A percentile compares a stretch with the other conserved stretches of the same genome.
Conservation (phyloP, 2,329 filamentous ascomycete genomes). For the Fusarium sp. region DNA sequence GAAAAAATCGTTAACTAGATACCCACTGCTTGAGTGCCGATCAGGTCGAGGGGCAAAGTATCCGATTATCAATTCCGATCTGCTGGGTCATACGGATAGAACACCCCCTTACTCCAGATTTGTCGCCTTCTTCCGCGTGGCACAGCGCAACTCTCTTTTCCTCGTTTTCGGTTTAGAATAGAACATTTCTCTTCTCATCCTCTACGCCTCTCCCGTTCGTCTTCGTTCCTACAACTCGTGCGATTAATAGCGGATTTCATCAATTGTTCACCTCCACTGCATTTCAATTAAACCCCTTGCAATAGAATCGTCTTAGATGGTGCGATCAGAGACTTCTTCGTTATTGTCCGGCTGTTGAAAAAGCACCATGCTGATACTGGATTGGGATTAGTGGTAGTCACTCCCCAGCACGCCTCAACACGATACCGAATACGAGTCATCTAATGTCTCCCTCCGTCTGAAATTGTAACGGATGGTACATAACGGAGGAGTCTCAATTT, state of each 20-base stretch:
- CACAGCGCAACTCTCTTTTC: constrained; percentile 16
- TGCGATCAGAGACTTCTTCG: not conserved
- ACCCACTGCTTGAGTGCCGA: constrained; percentile 23
- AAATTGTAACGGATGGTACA: not conserved
- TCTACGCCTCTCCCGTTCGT: constrained; percentile 23
- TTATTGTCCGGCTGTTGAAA: not conserved
- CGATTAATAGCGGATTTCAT: not conserved
- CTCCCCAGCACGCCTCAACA: not conserved
- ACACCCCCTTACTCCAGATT: constrained; percentile 16
- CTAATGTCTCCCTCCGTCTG: not conserved
- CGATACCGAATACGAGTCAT: not conserved
- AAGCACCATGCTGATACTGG: not conserved
- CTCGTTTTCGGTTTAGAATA: constrained; percentile 39
- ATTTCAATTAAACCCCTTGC: constrained; percentile 25
- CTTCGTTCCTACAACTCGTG: constrained; percentile 8
- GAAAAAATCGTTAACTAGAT: constrained; percentile 24
- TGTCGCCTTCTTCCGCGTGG: constrained; percentile 21
- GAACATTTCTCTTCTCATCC: not conserved
- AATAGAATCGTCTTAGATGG: constrained; percentile 9
- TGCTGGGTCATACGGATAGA: constrained; percentile 20
- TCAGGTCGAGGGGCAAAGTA: constrained; percentile 27
- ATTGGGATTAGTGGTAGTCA: constrained; percentile 1
- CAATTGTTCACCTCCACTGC: not conserved
- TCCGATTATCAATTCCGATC: constrained; percentile 38
- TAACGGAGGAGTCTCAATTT: not conserved